phyloP scores from a whole-genome alignment of 345 rosid species.

The Citrus inodora region DNA sequence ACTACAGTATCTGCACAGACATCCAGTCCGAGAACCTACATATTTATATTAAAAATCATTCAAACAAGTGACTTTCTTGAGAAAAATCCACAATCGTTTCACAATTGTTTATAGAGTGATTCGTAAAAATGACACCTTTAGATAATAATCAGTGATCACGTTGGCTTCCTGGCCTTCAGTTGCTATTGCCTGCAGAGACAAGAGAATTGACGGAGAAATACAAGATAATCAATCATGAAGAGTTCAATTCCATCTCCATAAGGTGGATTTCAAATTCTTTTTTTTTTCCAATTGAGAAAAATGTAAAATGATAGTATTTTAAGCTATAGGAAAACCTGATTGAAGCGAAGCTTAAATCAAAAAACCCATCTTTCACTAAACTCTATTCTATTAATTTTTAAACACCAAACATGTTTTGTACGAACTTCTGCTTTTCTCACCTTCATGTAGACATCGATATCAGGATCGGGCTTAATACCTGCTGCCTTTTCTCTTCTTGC shows the following conservation, averaged over 20 bases:
- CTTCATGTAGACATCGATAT: conserved; percentile 77
- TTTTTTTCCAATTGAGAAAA: not conserved
- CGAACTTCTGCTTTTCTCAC: conserved; percentile 11
- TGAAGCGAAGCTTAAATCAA: not conserved
- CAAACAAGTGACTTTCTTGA: not conserved
- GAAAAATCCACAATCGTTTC: too few species aligned
- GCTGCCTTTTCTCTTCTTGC: conserved; percentile 72
- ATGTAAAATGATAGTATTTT: too few species aligned
- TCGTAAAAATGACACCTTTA: not conserved
- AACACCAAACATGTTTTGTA: not conserved
- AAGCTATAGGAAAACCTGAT: not conserved
- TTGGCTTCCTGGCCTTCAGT: conserved; percentile 41
- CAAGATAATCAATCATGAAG: not conserved
- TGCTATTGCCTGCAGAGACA: conserved; percentile 37
- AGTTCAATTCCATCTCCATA: not conserved
- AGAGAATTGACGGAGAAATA: not conserved
- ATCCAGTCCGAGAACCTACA: conserved; percentile 55
- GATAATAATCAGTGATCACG: conserved; percentile 39
- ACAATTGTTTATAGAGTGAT: not conserved
- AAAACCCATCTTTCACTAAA: too few species aligned
- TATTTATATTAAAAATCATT: not conserved
- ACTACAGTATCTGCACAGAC: conserved; percentile 59
- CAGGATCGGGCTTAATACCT: conserved; percentile 72
- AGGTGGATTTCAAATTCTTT: too few species aligned
- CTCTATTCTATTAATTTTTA: not conserved